Evolutionary conservation across 257 asterid species (phyloP).

Genomic region (Solanum bulbocastanum): DNA sequence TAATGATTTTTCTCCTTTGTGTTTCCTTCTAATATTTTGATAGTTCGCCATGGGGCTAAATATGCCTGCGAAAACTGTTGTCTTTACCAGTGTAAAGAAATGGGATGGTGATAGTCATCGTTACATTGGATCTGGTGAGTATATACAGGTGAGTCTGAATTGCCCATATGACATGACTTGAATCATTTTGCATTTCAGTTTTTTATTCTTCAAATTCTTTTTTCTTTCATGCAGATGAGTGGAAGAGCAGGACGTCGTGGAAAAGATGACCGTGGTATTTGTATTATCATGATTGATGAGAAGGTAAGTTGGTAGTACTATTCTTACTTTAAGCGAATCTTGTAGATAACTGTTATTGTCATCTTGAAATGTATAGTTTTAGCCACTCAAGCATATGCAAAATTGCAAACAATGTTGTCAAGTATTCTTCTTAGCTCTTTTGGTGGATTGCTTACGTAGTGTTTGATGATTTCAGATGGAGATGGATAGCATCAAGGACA

Average conservation of each 20-base stretch:
- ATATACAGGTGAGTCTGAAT: conserved; percentile 73
- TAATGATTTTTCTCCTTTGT: conserved; percentile 3
- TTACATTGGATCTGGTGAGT: conserved; percentile 92
- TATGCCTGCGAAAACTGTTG: conserved; percentile 99
- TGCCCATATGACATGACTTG: not conserved
- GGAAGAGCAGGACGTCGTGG: conserved; percentile 99
- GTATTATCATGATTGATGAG: conserved; percentile 92
- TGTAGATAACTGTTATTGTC: not conserved
- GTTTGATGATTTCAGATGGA: conserved; percentile 60
- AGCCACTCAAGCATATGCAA: not conserved
- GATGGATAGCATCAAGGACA: conserved; percentile 88
- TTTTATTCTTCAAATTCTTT: not conserved
- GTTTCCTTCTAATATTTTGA: conserved; percentile 1
- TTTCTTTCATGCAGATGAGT: conserved; percentile 64
- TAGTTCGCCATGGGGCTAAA: conserved; percentile 98
- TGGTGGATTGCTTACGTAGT: not conserved
- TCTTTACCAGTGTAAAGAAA: conserved; percentile 83
- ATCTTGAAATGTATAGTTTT: not conserved
- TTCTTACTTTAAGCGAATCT: not conserved
- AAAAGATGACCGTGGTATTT: conserved; percentile 90
- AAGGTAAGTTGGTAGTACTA: conserved; percentile 31
- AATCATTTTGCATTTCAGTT: not conserved
- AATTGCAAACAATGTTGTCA: not conserved
- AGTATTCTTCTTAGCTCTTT: not conserved
- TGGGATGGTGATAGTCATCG: conserved; percentile 99